phyloP scores from a whole-genome alignment of 441 rosid species.

The Adansonia madagascariensis region DNA sequence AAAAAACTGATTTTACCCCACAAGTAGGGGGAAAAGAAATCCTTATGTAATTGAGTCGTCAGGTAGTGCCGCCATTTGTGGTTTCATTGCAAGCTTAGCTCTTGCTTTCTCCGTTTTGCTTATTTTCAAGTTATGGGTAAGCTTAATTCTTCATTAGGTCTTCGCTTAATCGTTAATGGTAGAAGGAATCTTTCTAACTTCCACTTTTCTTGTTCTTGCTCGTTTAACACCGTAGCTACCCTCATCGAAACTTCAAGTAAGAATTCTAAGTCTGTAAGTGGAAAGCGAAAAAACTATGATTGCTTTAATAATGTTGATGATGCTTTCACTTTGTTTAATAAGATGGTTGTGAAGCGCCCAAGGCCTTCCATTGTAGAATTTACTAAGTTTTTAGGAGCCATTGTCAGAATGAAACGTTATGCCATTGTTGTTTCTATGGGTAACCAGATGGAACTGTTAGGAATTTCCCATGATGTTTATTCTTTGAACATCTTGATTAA shows the following conservation, averaged over 20 bases:
- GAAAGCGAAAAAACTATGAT: not conserved
- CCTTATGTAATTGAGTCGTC: too few species aligned
- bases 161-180: not conserved
- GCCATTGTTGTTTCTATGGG: not conserved
- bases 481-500: conserved; percentile 10
- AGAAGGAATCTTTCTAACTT: not conserved
- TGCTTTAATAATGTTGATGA: conserved; percentile 10
- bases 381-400: not conserved
- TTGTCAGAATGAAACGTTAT: not conserved
- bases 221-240: not conserved
- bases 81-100: not conserved
- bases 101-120: not conserved
- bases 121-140: not conserved
- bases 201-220: not conserved
- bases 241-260: not conserved
- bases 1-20: too few species aligned
- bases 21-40: too few species aligned
- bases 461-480: not conserved
- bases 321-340: conserved; percentile 9
- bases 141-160: not conserved
- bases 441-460: not conserved
- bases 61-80: not conserved
- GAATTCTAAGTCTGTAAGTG: not conserved
- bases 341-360: not conserved
- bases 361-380: conserved; percentile 6